These are phyloP conservation scores for Coemansia sp. DNA, from an alignment of 192 early-diverging fungal genomes.

Conservation along the genomic window DNA sequence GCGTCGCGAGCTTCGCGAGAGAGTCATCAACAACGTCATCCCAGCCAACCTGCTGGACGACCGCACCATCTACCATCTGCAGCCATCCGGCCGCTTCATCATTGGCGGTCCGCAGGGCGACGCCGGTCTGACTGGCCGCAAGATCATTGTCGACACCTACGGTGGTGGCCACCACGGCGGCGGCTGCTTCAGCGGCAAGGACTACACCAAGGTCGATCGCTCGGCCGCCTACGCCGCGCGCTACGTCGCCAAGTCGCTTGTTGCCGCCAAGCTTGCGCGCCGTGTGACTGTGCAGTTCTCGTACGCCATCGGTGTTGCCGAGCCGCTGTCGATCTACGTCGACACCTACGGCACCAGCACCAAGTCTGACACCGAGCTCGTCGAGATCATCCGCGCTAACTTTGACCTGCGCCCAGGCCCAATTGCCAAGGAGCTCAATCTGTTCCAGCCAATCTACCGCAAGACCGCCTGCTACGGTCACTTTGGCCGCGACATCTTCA, in stretches of 20 bases:
- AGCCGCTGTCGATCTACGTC: slow-evolving; percentile 95
- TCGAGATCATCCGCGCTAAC: slow-evolving; percentile 95
- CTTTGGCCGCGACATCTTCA: slow-evolving; percentile 90
- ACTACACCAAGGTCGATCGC: slow-evolving; percentile 99
- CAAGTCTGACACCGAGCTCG: slow-evolving; percentile 87
- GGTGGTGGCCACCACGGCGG: slow-evolving; percentile 96
- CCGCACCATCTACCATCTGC: slow-evolving; percentile 92
- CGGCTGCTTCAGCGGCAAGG: slow-evolving; percentile 99
- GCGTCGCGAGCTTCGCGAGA: slow-evolving; percentile 84
- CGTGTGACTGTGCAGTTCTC: slow-evolving; percentile 94
- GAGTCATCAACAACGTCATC: slow-evolving; percentile 91
- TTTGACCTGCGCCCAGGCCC: slow-evolving; percentile 98
- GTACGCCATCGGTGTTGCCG: slow-evolving; percentile 97
- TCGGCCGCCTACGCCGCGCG: slow-evolving; percentile 97
- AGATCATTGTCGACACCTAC: slow-evolving; percentile 85
- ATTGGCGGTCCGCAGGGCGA: slow-evolving; percentile 99
- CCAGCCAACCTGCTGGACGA: slow-evolving; percentile 86
- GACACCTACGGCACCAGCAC: slow-evolving; percentile 95
- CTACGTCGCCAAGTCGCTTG: slow-evolving; percentile 98
- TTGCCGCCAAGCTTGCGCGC: slow-evolving; percentile 89
- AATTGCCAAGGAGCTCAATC: slow-evolving; percentile 97
- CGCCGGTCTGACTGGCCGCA: slow-evolving; percentile 98
- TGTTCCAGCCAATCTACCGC: slow-evolving; percentile 97
- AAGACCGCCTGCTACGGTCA: slow-evolving; percentile 96
- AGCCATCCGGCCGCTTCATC: slow-evolving; percentile 99